phyloP scores from a whole-genome alignment of 768 basidiomycete genomes.

The Lentinula lateritia region DNA sequence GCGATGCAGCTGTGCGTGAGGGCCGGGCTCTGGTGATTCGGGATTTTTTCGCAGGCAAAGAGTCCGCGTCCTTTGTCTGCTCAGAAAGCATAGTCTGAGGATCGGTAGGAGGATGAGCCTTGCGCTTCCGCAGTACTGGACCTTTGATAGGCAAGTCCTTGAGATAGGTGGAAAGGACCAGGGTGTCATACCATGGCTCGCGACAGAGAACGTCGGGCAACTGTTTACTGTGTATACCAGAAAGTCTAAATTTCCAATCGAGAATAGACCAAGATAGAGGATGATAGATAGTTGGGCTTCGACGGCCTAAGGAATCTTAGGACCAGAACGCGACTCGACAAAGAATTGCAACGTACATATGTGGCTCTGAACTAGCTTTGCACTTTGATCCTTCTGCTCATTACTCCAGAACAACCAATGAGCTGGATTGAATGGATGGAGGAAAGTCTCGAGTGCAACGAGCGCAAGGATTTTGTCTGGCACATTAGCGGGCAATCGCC shows the following conservation, averaged over 20 bases:
- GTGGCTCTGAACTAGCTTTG: constrained; percentile 46
- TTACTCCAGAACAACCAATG: constrained; percentile 65
- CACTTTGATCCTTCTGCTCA: constrained; percentile 41
- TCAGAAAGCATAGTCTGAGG: background rate
- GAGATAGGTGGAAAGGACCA: constrained; percentile 1
- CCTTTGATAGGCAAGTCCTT: constrained; percentile 1
- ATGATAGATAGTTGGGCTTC: constrained; percentile 3
- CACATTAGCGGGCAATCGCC: constrained; percentile 32
- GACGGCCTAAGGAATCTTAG: background rate
- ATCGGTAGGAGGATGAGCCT: background rate
- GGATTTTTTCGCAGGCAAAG: background rate
- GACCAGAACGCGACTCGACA: background rate
- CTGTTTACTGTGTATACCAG: constrained; percentile 3
- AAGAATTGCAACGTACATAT: constrained; percentile 36
- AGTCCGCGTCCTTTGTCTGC: background rate
- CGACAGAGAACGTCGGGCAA: background rate
- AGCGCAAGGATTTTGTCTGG: constrained; percentile 47
- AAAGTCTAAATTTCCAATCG: constrained; percentile 4
- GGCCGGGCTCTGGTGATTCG: background rate
- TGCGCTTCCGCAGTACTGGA: constrained; percentile 3
- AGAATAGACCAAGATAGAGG: background rate
- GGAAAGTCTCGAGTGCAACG: constrained; percentile 56
- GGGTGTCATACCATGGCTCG: constrained; percentile 1
- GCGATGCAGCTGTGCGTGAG: background rate
- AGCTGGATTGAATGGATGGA: constrained; percentile 45